A percentile compares a stretch with the other conserved stretches of the same genome.
Evolutionary conservation across 2,329 filamentous ascomycete species (phyloP).

Genomic region (Aspergillus quadrilineatus): DNA sequence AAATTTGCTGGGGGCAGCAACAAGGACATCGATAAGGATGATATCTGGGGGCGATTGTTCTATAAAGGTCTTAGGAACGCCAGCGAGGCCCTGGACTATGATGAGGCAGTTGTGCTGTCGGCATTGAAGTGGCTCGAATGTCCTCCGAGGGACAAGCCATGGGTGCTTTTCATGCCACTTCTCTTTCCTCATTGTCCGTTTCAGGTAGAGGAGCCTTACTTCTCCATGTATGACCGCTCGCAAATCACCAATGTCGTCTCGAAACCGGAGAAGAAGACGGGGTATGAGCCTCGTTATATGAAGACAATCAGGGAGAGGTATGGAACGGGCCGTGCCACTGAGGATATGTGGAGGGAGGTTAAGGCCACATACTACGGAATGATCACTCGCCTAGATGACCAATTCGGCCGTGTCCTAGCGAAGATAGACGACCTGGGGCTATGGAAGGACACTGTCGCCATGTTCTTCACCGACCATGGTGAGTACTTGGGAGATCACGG

Average conservation of each 20-base stretch:
- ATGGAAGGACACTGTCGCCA: conserved; percentile 1
- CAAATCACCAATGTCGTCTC: background rate
- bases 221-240: conserved; percentile 47
- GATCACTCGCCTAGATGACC: conserved; percentile 48
- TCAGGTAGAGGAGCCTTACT: conserved; percentile 50
- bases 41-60: conserved; percentile 16
- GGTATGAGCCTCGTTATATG: conserved; percentile 5
- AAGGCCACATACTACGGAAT: conserved; percentile 51
- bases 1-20: background rate
- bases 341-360: conserved; percentile 47
- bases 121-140: conserved; percentile 47
- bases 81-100: conserved; percentile 44
- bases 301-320: conserved; percentile 24
- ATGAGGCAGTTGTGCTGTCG: conserved; percentile 44
- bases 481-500: conserved; percentile 51
- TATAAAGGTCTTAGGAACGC: conserved; percentile 45
- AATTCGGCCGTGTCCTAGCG: conserved; percentile 44
- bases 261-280: background rate
- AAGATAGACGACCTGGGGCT: background rate
- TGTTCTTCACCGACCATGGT: conserved; percentile 24
- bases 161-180: conserved; percentile 14
- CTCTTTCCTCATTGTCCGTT: conserved; percentile 51
- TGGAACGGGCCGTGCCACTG: conserved; percentile 41
- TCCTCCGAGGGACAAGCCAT: conserved; percentile 30
- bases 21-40: background rate